Evolutionary conservation across 345 rosid species (phyloP).

Genomic region (Sisymbrium irio): DNA sequence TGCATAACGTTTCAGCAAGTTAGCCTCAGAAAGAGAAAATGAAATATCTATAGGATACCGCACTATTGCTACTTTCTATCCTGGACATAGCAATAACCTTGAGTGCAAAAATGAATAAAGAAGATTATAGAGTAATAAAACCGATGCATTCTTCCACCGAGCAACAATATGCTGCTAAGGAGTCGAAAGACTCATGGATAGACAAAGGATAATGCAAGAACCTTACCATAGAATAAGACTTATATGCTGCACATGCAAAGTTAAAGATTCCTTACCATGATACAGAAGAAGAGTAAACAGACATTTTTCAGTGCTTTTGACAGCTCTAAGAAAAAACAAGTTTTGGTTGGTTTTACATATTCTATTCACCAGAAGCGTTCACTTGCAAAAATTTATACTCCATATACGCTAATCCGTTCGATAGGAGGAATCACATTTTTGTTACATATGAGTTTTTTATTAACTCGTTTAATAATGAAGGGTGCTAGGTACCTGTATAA

Average conservation of each 20-base stretch:
- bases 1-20: constrained; percentile 29
- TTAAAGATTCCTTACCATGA: constrained; percentile 11
- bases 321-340: constrained; percentile 9
- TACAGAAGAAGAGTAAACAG: background rate
- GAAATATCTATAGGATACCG: background rate
- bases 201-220: background rate
- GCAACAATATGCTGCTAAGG: constrained; percentile 27
- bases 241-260: background rate
- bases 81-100: background rate
- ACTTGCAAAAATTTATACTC: constrained; percentile 8
- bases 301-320: background rate
- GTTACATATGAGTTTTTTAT: background rate
- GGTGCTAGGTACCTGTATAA: constrained; percentile 26
- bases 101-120: background rate
- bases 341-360: constrained; percentile 1
- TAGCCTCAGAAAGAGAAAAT: background rate
- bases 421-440: constrained; percentile 8
- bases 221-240: constrained; percentile 3
- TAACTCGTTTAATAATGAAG: constrained; percentile 11
- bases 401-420: background rate
- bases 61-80: background rate
- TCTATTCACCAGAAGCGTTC: constrained; percentile 2
- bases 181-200: constrained; percentile 41
- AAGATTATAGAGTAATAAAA: background rate
- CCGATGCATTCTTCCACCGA: background rate